Base-by-base conservation (phyloP, 345 rosid genomes). In the Lenwebbia sp. region DNA sequence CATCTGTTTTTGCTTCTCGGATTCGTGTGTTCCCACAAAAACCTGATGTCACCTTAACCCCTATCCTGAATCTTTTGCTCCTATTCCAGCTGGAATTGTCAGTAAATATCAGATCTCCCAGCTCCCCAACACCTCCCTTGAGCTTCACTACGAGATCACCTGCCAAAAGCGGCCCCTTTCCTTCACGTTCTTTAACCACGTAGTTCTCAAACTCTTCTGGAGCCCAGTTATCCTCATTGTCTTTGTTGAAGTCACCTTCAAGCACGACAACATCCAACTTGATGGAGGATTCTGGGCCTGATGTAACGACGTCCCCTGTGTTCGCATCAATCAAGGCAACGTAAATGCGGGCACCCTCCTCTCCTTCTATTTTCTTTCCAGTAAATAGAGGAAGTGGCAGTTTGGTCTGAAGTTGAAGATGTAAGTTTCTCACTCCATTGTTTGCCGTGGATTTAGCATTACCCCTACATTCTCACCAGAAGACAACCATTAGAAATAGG, bases 11-110 rank as follows among this genome's bases (percentile, higher is more conserved):
- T 26, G 88, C 92, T 86, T 89, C 92, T 23, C 88, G 90, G 44
- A 91, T 75, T 30, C 90, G 89, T 62, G 87, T 41, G n/a, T 83
- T 87, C 78, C 86, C 89, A 50, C 88, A 88, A 62, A 8, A 87
- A 54, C 90, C 92, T 7, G 89, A 26, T 25, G 89, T 87, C 83
- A 91, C 92, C 92, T 89, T 91, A 86, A 89, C 82, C 17, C 92
- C 92, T 19, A 91, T 87, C 85, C 91, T 86, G 82, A 89, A 91
- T 74, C 74, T 91, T 84, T 86, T 60, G 86, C 88, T 88, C 47
- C 87, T 84, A 70, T 88, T 88, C 92, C 91, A 91, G 85, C 91
- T 88, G 44, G 91, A 89, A 75, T 91, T 91, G 75, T 91, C 92
- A 10, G 89, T 91, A 84, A 91, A 88, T 28, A 60, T 87, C 70